These are phyloP conservation scores for Dendrocalamus sinicus DNA, from an alignment of 176 grass and related monocot species.

Conservation along the genomic window DNA sequence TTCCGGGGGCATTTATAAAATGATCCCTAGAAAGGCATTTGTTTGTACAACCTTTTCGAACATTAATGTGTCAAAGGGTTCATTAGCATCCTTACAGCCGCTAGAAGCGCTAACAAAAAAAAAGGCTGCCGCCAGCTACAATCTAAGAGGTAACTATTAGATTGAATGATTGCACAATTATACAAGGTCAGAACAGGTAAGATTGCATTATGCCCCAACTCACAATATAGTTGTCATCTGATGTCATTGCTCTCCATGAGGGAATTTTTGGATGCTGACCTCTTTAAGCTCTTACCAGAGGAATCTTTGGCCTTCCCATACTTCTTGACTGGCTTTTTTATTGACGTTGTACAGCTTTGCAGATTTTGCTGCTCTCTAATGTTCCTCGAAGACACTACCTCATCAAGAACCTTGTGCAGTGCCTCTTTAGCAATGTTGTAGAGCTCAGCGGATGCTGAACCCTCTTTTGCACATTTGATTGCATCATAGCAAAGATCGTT, in stretches of 20 bases:
- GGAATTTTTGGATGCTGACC: conserved; percentile 57
- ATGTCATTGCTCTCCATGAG: conserved; percentile 60
- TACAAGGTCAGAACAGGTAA: conserved; percentile 44
- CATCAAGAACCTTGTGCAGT: conserved; percentile 68
- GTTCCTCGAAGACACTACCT: conserved; percentile 63
- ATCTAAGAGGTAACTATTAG: conserved; percentile 29
- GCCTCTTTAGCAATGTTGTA: conserved; percentile 87
- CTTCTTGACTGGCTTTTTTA: conserved; percentile 65
- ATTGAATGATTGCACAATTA: conserved; percentile 29
- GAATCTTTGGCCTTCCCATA: conserved; percentile 48
- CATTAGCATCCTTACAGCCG: conserved; percentile 34
- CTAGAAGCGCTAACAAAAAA: conserved; percentile 21
- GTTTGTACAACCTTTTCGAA: conserved; percentile 39
- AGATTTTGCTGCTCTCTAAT: conserved; percentile 46
- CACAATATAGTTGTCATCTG: conserved; percentile 50
- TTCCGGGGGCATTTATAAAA: conserved; percentile 29
- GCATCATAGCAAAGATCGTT: conserved; percentile 72
- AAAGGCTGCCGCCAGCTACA: conserved; percentile 11
- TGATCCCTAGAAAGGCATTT: not conserved
- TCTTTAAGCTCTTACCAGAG: conserved; percentile 65
- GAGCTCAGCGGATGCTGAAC: conserved; percentile 63
- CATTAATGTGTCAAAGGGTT: conserved; percentile 14
- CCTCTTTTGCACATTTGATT: conserved; percentile 77
- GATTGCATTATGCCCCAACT: conserved; percentile 22
- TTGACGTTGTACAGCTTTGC: conserved; percentile 43